A percentile compares a stretch with the other conserved stretches of the same genome.
These are phyloP conservation scores for Orobanche coerulescens DNA, from an alignment of 257 asterid genomes.

Conservation along the genomic window DNA sequence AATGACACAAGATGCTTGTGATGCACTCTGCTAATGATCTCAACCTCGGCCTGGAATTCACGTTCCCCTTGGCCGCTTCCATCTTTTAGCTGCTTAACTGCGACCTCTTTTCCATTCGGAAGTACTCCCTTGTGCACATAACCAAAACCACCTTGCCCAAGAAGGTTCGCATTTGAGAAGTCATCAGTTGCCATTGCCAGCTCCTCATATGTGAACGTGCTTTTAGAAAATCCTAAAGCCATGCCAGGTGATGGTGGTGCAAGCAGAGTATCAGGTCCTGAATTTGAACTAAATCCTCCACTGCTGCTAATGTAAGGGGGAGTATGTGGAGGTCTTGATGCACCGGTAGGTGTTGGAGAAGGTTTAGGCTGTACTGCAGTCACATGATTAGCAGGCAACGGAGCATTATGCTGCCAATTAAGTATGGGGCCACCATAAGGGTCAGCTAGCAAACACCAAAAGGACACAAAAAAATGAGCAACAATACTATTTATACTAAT, in stretches of 20 bases:
- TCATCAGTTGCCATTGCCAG: slow-evolving; percentile 87
- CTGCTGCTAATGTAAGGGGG: slow-evolving; percentile 53
- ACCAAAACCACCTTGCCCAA: slow-evolving; percentile 98
- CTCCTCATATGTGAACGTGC: slow-evolving; percentile 73
- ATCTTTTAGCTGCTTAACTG: slow-evolving; percentile 77
- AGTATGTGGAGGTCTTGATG: slow-evolving; percentile 44
- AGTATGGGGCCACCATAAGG: slow-evolving; percentile 46
- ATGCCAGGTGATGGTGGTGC: slow-evolving; percentile 62
- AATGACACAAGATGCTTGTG: slow-evolving; percentile 90
- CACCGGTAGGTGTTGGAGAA: slow-evolving; percentile 46
- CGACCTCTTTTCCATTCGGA: slow-evolving; percentile 82
- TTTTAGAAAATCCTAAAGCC: slow-evolving; percentile 56
- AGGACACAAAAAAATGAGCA: not conserved
- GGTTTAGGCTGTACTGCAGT: slow-evolving; percentile 47
- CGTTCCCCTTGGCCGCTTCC: slow-evolving; percentile 97
- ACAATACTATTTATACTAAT: not conserved
- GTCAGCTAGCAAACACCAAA: slow-evolving; percentile 36
- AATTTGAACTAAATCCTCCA: slow-evolving; percentile 70
- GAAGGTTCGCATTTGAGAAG: slow-evolving; percentile 78
- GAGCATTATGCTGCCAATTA: slow-evolving; percentile 60
- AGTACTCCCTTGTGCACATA: slow-evolving; percentile 84
- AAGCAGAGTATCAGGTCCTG: slow-evolving; percentile 46
- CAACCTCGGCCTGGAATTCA: slow-evolving; percentile 93
- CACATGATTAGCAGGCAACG: slow-evolving; percentile 39
- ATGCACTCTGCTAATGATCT: slow-evolving; percentile 92